Percentiles rank a stretch among this genome's conserved stretches.
phyloP scores from a whole-genome alignment of 2,329 filamentous ascomycete species.

The Xylaria sp. region DNA sequence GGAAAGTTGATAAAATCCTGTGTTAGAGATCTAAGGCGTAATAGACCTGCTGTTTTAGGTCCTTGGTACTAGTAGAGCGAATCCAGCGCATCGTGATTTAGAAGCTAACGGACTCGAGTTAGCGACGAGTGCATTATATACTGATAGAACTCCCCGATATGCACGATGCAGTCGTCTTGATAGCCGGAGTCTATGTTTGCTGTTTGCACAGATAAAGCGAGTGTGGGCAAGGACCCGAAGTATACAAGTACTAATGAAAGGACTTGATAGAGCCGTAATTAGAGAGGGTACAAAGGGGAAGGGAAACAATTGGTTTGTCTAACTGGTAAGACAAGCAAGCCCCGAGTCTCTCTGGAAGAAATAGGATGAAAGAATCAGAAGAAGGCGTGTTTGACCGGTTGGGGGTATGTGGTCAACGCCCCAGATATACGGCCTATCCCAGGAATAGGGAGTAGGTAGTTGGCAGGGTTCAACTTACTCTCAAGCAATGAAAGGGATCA shows the following conservation, averaged over 20 bases:
- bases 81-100: constrained; percentile 33
- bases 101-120: constrained; percentile 14
- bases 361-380: neutral
- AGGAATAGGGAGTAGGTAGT: neutral
- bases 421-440: neutral
- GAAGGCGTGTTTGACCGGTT: neutral
- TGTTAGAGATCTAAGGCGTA: constrained; percentile 33
- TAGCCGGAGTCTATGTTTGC: neutral
- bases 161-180: neutral
- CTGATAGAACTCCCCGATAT: neutral
- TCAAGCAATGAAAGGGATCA: constrained; percentile 1
- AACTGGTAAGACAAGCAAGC: neutral
- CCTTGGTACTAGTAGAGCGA: constrained; percentile 27
- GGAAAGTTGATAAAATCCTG: constrained; percentile 15
- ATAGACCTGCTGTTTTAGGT: constrained; percentile 36
- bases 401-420: neutral
- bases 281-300: neutral
- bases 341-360: neutral
- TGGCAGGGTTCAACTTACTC: constrained; percentile 13
- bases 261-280: neutral
- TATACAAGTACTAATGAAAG: neutral
- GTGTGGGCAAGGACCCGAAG: neutral
- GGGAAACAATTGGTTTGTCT: neutral
- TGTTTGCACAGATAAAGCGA: neutral
- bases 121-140: constrained; percentile 19